phyloP scores from a whole-genome alignment of 2,329 filamentous ascomycete species.

The Pyrenochaeta sp. region DNA sequence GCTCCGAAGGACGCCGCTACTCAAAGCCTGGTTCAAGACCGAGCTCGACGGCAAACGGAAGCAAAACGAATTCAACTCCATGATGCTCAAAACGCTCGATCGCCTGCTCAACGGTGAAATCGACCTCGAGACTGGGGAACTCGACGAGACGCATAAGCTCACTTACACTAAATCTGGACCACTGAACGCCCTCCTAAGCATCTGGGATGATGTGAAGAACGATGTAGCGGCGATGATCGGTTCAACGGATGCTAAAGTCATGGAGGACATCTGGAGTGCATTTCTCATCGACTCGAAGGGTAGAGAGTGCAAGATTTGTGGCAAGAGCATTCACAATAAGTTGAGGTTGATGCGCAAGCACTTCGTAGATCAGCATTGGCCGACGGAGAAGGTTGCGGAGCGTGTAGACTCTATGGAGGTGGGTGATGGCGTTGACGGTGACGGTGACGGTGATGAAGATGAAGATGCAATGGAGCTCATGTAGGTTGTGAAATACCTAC shows the following conservation, averaged over 20 bases:
- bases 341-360: constrained; percentile 12
- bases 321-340: constrained; percentile 7
- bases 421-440: not conserved
- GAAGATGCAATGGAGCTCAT: not conserved
- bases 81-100: constrained; percentile 9
- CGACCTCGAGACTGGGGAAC: constrained; percentile 4
- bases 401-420: not conserved
- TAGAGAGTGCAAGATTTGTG: constrained; percentile 21
- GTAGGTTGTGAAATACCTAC: not conserved
- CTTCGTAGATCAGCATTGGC: constrained; percentile 23
- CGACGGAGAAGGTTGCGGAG: not conserved
- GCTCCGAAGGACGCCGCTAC: constrained; percentile 16
- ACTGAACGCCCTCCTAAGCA: constrained; percentile 9
- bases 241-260: not conserved
- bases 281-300: constrained; percentile 16
- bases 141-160: constrained; percentile 1
- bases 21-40: constrained; percentile 25
- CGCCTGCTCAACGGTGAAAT: constrained; percentile 16
- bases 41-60: constrained; percentile 17
- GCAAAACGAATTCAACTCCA: constrained; percentile 10
- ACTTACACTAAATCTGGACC: constrained; percentile 5
- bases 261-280: constrained; percentile 13
- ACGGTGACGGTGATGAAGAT: not conserved
- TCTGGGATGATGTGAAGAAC: constrained; percentile 25
- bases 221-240: constrained; percentile 16